Percentiles rank a stretch among this genome's conserved stretches.
These are phyloP conservation scores for Diaporthe sp. DNA, from an alignment of 2,329 filamentous ascomycete species.

Conservation along the genomic window DNA sequence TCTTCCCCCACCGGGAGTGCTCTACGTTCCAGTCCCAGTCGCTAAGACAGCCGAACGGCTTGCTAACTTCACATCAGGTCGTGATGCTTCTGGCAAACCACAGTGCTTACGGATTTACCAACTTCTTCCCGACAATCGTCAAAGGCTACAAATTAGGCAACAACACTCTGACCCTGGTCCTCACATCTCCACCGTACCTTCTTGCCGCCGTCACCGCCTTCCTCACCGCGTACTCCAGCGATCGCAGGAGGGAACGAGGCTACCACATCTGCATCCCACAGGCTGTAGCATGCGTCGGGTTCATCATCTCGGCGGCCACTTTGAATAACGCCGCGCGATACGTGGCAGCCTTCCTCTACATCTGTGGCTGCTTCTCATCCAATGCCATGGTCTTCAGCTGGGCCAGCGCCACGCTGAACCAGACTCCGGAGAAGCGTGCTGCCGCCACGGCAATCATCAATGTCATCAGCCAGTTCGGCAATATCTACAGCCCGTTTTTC, in stretches of 20 bases:
- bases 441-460: constrained; percentile 50
- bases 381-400: constrained; percentile 59
- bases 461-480: constrained; percentile 51
- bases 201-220: constrained; percentile 58
- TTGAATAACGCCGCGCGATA: constrained; percentile 51
- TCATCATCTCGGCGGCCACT: constrained; percentile 51
- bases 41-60: background rate
- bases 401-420: constrained; percentile 56
- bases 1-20: too few species aligned
- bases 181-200: constrained; percentile 62
- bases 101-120: background rate
- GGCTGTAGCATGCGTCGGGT: constrained; percentile 55
- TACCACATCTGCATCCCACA: constrained; percentile 57
- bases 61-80: background rate
- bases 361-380: constrained; percentile 53
- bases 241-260: constrained; percentile 56
- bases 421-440: constrained; percentile 60
- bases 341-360: constrained; percentile 52
- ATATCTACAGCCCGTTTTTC: constrained; percentile 56
- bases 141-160: constrained; percentile 54
- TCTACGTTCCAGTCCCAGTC: background rate
- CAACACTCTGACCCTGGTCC: constrained; percentile 56
- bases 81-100: constrained; percentile 5
- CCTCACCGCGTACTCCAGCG: constrained; percentile 57
- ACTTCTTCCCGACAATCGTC: constrained; percentile 16